Evolutionary conservation across 768 basidiomycete genomes (phyloP), one percentile per base, ranked within the genome.

Genomic region (Auriscalpium orientale): DNA sequence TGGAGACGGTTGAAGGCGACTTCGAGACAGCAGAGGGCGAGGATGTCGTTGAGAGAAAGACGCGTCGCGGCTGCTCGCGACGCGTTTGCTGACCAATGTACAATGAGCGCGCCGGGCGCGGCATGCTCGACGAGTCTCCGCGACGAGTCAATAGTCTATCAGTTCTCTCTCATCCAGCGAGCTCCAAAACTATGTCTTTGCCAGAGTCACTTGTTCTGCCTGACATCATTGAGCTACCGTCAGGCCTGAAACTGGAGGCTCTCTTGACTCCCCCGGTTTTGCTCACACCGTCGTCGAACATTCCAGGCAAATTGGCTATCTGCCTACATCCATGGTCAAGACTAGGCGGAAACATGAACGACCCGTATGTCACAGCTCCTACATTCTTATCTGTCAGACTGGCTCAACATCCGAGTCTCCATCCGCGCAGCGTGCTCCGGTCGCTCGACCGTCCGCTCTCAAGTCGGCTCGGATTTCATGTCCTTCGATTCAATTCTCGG

Each of bases 271-370:
- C 45, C 28, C 60, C 60, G 0, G 45, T 51, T n/a, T 49, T 49
- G 8, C 35, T 55, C 18, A 60, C 58, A 9, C 53, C 54, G n/a
- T 15, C 46, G 15, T 20, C 40, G 11, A n/a, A 21, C 36, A 44
- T 22, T 20, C 52, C 49, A 11, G 74, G 69, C 33, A 83, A 79
- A 58, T 67, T 86, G 7, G 89, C 83, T 0, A 70, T 92, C n/a
- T 83, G 83, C 61, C 71, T 88, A 11, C 90, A 92, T 62, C 91
- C 91, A 7, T 92, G 89, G 89, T 84, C 86, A n/a, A 82, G 89
- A 78, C 75, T 91, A 0, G 89, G 90, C 1, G 90, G 89, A 15
- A 76, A 72, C 51, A 88, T 85, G 81, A 67, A 83, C 59, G 89
- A 92, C 63, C 79, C 84, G 90, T 91, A 67, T 64, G 88, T 76